Evolutionary conservation across 2,329 filamentous ascomycete species (phyloP).

Genomic region (Fusarium zealandicum): DNA sequence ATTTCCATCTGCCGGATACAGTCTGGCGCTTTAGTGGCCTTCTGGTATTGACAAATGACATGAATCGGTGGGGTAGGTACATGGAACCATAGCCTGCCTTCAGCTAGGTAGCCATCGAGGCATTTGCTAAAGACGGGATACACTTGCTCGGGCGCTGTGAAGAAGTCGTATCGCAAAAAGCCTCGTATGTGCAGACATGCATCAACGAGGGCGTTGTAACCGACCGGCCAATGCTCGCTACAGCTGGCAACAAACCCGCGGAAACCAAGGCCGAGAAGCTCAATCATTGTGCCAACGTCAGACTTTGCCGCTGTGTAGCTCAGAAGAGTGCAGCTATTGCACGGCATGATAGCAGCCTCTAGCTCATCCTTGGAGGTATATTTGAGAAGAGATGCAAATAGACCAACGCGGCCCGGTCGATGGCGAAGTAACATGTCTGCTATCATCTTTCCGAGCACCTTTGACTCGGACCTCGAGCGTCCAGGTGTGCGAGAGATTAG

Average conservation of each 20-base stretch:
- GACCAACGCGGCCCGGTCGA: neutral
- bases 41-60: slow-evolving; percentile 23
- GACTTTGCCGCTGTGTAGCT: slow-evolving; percentile 25
- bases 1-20: slow-evolving; percentile 9
- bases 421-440: slow-evolving; percentile 23
- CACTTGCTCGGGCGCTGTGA: slow-evolving; percentile 11
- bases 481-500: neutral
- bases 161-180: slow-evolving; percentile 20
- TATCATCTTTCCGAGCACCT: slow-evolving; percentile 22
- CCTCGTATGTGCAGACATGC: slow-evolving; percentile 20
- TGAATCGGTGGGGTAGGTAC: slow-evolving; percentile 24
- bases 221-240: slow-evolving; percentile 29
- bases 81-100: slow-evolving; percentile 32
- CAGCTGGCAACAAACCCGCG: slow-evolving; percentile 31
- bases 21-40: neutral
- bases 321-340: slow-evolving; percentile 35
- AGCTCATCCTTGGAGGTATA: slow-evolving; percentile 26
- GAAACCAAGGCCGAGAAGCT: slow-evolving; percentile 31
- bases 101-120: slow-evolving; percentile 31
- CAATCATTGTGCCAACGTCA: slow-evolving; percentile 20
- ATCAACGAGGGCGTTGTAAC: slow-evolving; percentile 34
- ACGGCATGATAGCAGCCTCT: slow-evolving; percentile 31
- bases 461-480: neutral
- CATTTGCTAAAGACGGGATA: slow-evolving; percentile 24
- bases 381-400: slow-evolving; percentile 23